Base-by-base conservation (phyloP, 768 basidiomycete species). In the Pleurotus ostreatus region DNA sequence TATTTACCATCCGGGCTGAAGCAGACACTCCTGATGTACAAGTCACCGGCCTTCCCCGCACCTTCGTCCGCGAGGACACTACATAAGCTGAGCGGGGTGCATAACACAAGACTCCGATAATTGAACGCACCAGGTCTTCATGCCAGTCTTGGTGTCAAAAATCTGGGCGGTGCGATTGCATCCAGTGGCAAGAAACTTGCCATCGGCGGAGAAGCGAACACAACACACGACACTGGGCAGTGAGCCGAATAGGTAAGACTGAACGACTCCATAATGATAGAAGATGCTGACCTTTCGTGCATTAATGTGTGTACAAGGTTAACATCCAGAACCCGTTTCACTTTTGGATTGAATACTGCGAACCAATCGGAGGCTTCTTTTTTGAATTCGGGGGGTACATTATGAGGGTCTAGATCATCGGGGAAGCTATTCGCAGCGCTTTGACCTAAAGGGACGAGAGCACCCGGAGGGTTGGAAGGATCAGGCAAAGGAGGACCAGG, bases 141-240 rank as follows among this genome's bases (percentile, higher is more conserved):
- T 67, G 0, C 96, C 96, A 1, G 93, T 90, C 72, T 90, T 89
- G 37, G 89, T 89, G 68, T 98, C 94, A 66, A 91, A 98, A 57
- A 99, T 94, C 69, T 97, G 96, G 16, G 94, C 94, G 0, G 91
- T 92, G 20, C 91, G 78, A 69, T 97, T 96, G 71, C 92, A 96
- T 13, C 94, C 94, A 15, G 94, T 95, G 4, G 90, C 96, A 34
- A 98, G 80, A 62, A 79, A 90, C 68, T 89, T 90, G 25, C 96
- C 96, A 68, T 98, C 94, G 12, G 89, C 83, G 5, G 94, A 96
- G 72, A 98, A 98, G 60, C 88, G 84, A 16, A 98, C 96, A 66
- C 95, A 97, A 69, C 96, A 98, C 0, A 81, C 79, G 13, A 81
- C 79, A 46, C 80, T 82, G 55, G 26, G 61, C 25, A 30, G 41